These are phyloP conservation scores for Raddia distichophylla DNA, from an alignment of 176 grass and related monocot genomes.

Conservation along the genomic window DNA sequence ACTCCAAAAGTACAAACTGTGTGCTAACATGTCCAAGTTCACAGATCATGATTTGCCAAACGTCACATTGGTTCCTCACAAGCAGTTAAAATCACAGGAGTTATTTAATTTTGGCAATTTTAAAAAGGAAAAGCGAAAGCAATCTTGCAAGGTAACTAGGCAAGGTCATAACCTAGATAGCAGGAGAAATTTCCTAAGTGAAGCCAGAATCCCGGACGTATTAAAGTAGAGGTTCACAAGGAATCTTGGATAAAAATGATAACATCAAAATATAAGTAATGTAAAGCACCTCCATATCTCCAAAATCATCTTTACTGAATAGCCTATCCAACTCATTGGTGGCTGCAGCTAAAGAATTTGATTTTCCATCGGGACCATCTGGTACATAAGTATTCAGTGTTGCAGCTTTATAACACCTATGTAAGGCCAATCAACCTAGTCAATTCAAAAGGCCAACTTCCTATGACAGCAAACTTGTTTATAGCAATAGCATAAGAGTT, in stretches of 20 bases:
- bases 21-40: slow-evolving; percentile 8
- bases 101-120: slow-evolving; percentile 4
- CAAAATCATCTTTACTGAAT: slow-evolving; percentile 98
- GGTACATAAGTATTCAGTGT: slow-evolving; percentile 70
- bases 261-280: slow-evolving; percentile 18
- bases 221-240: slow-evolving; percentile 23
- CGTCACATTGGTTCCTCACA: neutral
- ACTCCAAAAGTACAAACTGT: slow-evolving; percentile 15
- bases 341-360: slow-evolving; percentile 63
- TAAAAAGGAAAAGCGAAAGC: neutral
- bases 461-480: slow-evolving; percentile 37
- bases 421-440: slow-evolving; percentile 34
- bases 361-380: slow-evolving; percentile 69
- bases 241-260: neutral
- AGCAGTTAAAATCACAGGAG: neutral
- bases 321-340: slow-evolving; percentile 81
- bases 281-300: slow-evolving; percentile 76
- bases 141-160: slow-evolving; percentile 1
- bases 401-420: slow-evolving; percentile 79
- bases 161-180: slow-evolving; percentile 19
- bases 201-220: neutral
- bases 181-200: neutral
- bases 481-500: slow-evolving; percentile 27
- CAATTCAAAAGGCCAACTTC: slow-evolving; percentile 20
- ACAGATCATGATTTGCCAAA: neutral